Conservation (phyloP, 2,329 filamentous ascomycete species). For the Huntiella decipiens region DNA sequence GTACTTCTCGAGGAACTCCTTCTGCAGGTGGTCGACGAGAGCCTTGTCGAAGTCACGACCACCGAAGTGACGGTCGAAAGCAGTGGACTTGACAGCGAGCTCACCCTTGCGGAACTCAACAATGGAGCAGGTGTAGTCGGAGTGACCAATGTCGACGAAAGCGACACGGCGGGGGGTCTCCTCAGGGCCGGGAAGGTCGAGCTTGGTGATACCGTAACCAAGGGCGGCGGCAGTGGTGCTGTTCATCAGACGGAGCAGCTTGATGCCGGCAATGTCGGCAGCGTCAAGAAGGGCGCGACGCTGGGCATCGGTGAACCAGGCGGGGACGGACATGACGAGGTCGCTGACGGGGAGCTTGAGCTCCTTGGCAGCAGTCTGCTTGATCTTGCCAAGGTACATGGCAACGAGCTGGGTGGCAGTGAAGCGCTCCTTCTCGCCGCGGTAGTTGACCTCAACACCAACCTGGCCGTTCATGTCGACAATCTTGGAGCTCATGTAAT, state of each 20-base stretch:
- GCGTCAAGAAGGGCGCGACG: conserved; percentile 78
- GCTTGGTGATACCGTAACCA: conserved; percentile 94
- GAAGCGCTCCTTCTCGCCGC: conserved; percentile 90
- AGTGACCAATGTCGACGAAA: conserved; percentile 91
- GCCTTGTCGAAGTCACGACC: conserved; percentile 94
- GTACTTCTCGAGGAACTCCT: conserved; percentile 94
- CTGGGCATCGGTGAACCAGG: conserved; percentile 95
- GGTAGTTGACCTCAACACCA: conserved; percentile 80
- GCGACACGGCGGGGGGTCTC: conserved; percentile 82
- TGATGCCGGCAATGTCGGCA: conserved; percentile 81
- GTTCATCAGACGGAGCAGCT: conserved; percentile 86
- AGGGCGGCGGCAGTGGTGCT: conserved; percentile 92
- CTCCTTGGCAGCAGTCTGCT: conserved; percentile 69
- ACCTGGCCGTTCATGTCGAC: conserved; percentile 87
- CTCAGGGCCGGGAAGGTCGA: conserved; percentile 71
- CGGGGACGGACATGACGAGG: conserved; percentile 80
- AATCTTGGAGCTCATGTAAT: conserved; percentile 70
- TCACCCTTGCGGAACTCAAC: conserved; percentile 97
- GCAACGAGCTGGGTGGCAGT: conserved; percentile 81
- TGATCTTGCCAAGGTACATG: conserved; percentile 93
- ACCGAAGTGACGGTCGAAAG: conserved; percentile 90
- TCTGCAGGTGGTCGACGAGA: conserved; percentile 80
- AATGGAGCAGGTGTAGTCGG: conserved; percentile 83
- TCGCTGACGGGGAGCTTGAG: conserved; percentile 82
- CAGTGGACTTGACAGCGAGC: conserved; percentile 77